Evolutionary conservation across 352 stramenopile species (phyloP), one percentile per base, ranked within the genome.

Genomic region (Globisporangium emineosum): DNA sequence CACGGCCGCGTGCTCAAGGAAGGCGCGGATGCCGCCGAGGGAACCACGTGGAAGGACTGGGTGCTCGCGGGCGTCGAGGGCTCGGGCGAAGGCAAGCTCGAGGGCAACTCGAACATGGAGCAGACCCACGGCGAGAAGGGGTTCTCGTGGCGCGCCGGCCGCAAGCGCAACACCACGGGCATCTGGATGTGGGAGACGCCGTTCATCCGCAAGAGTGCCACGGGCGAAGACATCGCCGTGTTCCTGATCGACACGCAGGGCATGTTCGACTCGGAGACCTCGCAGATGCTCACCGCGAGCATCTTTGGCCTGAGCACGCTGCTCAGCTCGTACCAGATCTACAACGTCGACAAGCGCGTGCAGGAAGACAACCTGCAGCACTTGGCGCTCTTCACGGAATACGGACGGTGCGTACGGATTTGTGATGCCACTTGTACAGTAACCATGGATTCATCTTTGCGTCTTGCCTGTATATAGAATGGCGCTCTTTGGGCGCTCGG

Each of bases 131-230:
- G 78, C 12, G 83, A 92, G 64, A 87, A 87, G 42, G 89, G 93
- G 0, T 99, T 99, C 69, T 94, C 96, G 63, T 99, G 97, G 97
- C 72, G 95, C 25, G 96, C 94, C 13, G 98, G 98, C 10, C 83
- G 86, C 54, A 97, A 99, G 62, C 86, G 97, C 42, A 98, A 99
- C 77, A 99, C 97, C 19, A 99, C 97, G 27, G 98, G 97, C 56
- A 99, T 99, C 68, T 99, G 97, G 97, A 98, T 99, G 88, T 99
- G 97, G 97, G 97, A 93, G 75, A 91, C 98, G 65, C 96, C 97
- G 8, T 99, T 99, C 71, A 89, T 99, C 70, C 89, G 89, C 54
- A 92, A 98, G 67, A 92, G 89, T 57, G 70, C 81, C 27, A 83
- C 77, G 23, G 86, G 84, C 47, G 87, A 96, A 67, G 83, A 92